These are phyloP conservation scores for Tympanopsis confertula DNA, from an alignment of 2,329 filamentous ascomycete genomes.

Conservation along the genomic window DNA sequence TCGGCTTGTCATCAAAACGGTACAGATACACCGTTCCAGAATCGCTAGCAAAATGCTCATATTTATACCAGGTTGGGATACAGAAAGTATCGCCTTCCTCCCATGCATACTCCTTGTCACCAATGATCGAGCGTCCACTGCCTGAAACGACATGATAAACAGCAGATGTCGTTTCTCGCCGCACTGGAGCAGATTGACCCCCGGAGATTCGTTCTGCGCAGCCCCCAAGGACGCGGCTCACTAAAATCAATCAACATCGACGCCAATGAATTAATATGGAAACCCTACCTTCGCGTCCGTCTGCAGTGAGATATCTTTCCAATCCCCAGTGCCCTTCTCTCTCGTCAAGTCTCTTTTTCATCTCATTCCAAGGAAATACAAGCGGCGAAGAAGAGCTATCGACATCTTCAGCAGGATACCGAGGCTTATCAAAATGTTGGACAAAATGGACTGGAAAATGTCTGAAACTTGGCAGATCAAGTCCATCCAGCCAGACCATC, in stretches of 20 bases:
- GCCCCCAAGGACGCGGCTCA: too few relatives aligned
- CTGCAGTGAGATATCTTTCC: constrained; percentile 18
- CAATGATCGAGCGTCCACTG: constrained; percentile 25
- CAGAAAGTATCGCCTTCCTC: constrained; percentile 40
- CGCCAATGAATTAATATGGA: too few relatives aligned
- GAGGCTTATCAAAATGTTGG: constrained; percentile 30
- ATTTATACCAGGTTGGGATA: constrained; percentile 36
- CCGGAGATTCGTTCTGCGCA: too few relatives aligned
- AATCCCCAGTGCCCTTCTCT: constrained; percentile 12
- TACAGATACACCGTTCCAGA: constrained; percentile 32
- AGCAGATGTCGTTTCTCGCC: constrained; percentile 34
- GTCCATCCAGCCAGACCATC: constrained; percentile 45
- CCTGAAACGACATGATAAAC: constrained; percentile 41
- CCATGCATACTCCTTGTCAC: constrained; percentile 25
- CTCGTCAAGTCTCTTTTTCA: constrained; percentile 23
- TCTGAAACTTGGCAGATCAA: constrained; percentile 39
- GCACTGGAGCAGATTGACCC: too few relatives aligned
- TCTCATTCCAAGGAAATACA: constrained; percentile 26
- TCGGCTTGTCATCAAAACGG: constrained; percentile 40
- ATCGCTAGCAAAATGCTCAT: constrained; percentile 29
- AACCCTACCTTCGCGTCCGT: constrained; percentile 18
- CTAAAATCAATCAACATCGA: too few relatives aligned
- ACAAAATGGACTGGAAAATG: constrained; percentile 41
- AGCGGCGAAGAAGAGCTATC: constrained; percentile 20
- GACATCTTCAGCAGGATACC: constrained; percentile 35